Base-by-base conservation (phyloP, 805 yeast genomes). In the Yamadazyma insecticola region DNA sequence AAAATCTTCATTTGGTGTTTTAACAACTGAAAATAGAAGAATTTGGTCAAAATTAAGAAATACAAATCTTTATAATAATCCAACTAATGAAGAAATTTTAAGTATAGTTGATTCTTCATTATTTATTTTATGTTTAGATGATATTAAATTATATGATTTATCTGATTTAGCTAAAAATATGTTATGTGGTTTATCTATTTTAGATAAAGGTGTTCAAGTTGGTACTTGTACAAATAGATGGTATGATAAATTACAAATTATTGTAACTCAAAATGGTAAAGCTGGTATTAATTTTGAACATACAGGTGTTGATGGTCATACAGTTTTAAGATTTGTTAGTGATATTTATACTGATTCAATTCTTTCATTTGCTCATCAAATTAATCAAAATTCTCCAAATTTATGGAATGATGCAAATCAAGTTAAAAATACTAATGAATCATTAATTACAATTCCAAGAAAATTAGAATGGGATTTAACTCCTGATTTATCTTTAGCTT, bases 251-350 rank as follows among this genome's bases (percentile, higher is more conserved):
- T 60, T 88, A 41, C 96, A 88, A 57, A 70, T 88, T 43, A 88
- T 88, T 32, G 76, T 88, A 33, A 86, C 96, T 4, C 76, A 78
- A 53, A 86, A 88, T 55, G 95, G 94, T 15, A 83, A 84, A 56
- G 96, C 92, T 2, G 97, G 97, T 17, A 79, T 88, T 43, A 88
- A 89, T 55, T 88, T 88, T 52, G 97, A 88, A 50, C 92, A 88
- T 51, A 83, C 97, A 0, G 96, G 96, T 45, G 94, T 88, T 16
- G 97, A 88, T 58, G 97, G 97, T 35, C 96, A 88, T 55, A 88
- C 97, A 0, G 95, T 88, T 4, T 63, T 88, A 43, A 63, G 96
- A 41, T 81, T 83, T 63, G 95, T 87, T 10, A 77, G 87, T 23
- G 96, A 88, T 55, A 83, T 88, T 33, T 88, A 88, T 53, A 88